These are phyloP conservation scores for Thozetella sp. DNA, from an alignment of 495 filamentous ascomycete genomes.

Conservation along the genomic window DNA sequence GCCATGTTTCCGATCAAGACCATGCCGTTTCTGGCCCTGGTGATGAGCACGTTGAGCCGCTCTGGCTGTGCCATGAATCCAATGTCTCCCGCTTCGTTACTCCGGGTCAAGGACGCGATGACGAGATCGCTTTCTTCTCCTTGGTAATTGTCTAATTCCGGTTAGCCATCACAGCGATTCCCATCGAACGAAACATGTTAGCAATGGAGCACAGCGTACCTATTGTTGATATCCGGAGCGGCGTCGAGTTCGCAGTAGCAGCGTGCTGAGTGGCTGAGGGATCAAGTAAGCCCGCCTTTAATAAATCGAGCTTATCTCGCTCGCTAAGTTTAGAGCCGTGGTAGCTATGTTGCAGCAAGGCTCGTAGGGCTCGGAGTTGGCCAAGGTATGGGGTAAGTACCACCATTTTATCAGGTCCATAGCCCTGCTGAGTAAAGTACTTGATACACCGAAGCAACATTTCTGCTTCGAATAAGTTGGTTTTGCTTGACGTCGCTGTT, in stretches of 20 bases:
- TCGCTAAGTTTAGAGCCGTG: conserved; percentile 66
- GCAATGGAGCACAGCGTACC: conserved; percentile 41
- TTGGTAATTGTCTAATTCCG: conserved; percentile 70
- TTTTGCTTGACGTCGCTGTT: conserved; percentile 51
- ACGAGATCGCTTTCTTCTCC: conserved; percentile 82
- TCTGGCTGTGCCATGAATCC: conserved; percentile 75
- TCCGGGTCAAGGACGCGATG: conserved; percentile 66
- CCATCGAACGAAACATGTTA: neutral
- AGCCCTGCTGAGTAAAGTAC: conserved; percentile 78
- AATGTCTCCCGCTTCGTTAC: conserved; percentile 65
- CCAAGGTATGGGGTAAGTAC: conserved; percentile 77
- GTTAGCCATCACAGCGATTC: neutral
- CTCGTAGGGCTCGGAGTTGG: conserved; percentile 62
- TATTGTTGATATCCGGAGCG: conserved; percentile 66
- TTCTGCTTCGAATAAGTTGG: conserved; percentile 68
- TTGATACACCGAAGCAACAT: conserved; percentile 69
- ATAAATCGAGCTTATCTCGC: conserved; percentile 66
- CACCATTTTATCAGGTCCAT: conserved; percentile 65
- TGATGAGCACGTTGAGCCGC: conserved; percentile 73
- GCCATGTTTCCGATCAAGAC: conserved; percentile 74
- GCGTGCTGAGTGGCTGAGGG: conserved; percentile 53
- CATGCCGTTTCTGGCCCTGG: conserved; percentile 65
- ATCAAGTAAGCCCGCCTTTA: conserved; percentile 66
- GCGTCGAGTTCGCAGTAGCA: conserved; percentile 50
- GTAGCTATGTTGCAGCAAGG: conserved; percentile 49